Evolutionary conservation across 768 basidiomycete genomes (phyloP), one percentile per base, ranked within the genome.

Genomic region (Cystoderma amianthinum): DNA sequence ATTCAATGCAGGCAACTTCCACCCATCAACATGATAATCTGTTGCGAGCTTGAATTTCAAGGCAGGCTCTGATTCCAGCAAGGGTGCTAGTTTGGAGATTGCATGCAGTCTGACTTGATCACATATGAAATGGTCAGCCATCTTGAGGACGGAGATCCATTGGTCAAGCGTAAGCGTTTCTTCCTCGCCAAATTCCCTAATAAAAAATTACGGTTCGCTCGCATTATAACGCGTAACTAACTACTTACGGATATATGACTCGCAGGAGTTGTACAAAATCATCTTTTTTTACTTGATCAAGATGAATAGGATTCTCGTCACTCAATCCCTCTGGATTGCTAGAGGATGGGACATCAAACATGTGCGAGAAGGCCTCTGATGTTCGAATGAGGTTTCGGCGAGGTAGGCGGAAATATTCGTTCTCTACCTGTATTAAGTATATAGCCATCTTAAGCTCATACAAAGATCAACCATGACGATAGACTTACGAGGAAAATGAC

Each of bases 181-280:
- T n/a, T 9, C n/a, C 17, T 36, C 34, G 7, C 34, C 34, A 17
- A 36, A 15, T 36, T 36, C 17, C 34, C 34, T 36, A 16, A n/a
- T n/a, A n/a, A 17, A 9, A 9, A 17, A 15, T 36, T 9, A 19
- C n/a, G n/a, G 12, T 36, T 36, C 6, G 7, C 33, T 4, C 32
- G 20, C 33, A 10, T 37, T 24, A 37, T 33, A 23, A 36, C 18
- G 13, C 22, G 10, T 19, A 9, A 5, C 30, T 22, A 37, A 30
- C 25, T 5, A 22, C 58, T 45, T 45, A 62, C 60, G 62, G 43
- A 45, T 59, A 62, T 5, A 65, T 21, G 25, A 64, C 56, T 55
- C 58, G 58, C 9, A 66, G 44, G 12, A 66, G 49, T n/a, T 55
- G 50, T 46, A 64, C 63, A 43, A 66, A 64, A 28, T 64, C 63